Percentiles rank a stretch among this genome's conserved stretches.
Conservation (phyloP, 208 protist species). For the Angomonas ambiguus region DNA sequence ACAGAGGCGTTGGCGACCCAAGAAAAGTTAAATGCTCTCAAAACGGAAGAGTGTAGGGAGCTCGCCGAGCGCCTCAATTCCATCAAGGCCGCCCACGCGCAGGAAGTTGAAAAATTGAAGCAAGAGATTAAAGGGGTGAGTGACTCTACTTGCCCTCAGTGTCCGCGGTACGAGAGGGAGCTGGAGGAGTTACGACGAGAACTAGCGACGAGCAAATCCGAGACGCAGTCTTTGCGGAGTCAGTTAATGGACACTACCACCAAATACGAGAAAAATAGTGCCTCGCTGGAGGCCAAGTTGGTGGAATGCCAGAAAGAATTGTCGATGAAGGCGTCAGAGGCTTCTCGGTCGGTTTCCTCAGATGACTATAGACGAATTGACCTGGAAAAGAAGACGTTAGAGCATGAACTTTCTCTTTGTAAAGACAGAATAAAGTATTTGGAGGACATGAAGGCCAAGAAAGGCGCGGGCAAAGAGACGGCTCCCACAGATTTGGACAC, state of each 20-base stretch:
- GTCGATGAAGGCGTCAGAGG: conserved; percentile 20
- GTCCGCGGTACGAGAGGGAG: neutral
- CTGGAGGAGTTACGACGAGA: neutral
- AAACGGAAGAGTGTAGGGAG: conserved; percentile 26
- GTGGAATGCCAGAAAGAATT: conserved; percentile 32
- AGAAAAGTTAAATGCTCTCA: conserved; percentile 45
- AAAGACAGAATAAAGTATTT: conserved; percentile 31
- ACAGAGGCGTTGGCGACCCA: conserved; percentile 36
- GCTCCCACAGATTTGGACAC: conserved; percentile 25
- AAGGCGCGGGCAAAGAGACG: neutral
- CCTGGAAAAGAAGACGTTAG: conserved; percentile 32
- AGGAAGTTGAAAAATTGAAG: conserved; percentile 20
- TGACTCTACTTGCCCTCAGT: neutral
- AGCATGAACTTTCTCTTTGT: conserved; percentile 35
- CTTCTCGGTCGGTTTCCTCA: conserved; percentile 22
- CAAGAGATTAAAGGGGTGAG: conserved; percentile 2
- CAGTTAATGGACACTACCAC: conserved; percentile 25
- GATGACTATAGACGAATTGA: conserved; percentile 36
- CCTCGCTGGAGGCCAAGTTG: conserved; percentile 32
- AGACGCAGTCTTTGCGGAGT: conserved; percentile 20
- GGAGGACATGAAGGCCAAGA: conserved; percentile 14
- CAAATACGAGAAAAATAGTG: conserved; percentile 31
- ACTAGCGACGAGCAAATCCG: conserved; percentile 11
- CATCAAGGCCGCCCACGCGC: conserved; percentile 11
- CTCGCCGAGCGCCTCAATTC: conserved; percentile 13